Base-by-base conservation (phyloP, 2,329 filamentous ascomycete genomes). In the Huntiella decipiens region DNA sequence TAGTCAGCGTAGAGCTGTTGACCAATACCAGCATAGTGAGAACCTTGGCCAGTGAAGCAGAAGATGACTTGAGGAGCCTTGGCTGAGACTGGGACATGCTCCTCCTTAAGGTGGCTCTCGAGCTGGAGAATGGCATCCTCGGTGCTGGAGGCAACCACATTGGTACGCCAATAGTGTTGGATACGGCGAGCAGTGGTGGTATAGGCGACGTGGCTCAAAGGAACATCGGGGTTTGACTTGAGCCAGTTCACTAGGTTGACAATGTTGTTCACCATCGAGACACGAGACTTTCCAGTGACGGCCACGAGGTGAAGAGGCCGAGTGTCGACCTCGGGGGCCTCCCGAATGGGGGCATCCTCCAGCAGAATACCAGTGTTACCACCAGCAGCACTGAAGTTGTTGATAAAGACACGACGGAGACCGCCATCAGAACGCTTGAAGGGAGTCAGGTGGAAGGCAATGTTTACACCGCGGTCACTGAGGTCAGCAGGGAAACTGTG, bases 351-450 rank as follows among this genome's bases (percentile, higher is more conserved):
- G 0, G 64, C 71, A 51, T 82, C 77, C 54, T 82, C 74, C 2
- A 83, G 54, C 5, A 83, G 58, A 17, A 82, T 57, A 12, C 75
- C 73, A 1, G 78, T 81, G 59, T 84, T 84, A 32, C 79, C 79
- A 52, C 79, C 79, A 45, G 79, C 76, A 5, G 79, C 79, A 51
- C 72, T 73, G 56, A 81, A 82, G 61, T 80, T 81, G 62, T 83
- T 83, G 51, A 80, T 58, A 49, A 73, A 71, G 6, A 70, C 61
- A 4, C 63, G 59, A 22, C 67, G 61, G 2, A 64, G 65, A 54
- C 64, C 64, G 15, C 63, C 64, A 41, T 71, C 62, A 28, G 58
- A 61, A 43, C 74, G 64, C 49, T 54, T 54, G 58, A 73, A 72
- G 0, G 66, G 64, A 0, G 67, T 70, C 43, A 65, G 56, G 51